phyloP scores from a whole-genome alignment of 352 stramenopile species.

The Lagenidium giganteum region DNA sequence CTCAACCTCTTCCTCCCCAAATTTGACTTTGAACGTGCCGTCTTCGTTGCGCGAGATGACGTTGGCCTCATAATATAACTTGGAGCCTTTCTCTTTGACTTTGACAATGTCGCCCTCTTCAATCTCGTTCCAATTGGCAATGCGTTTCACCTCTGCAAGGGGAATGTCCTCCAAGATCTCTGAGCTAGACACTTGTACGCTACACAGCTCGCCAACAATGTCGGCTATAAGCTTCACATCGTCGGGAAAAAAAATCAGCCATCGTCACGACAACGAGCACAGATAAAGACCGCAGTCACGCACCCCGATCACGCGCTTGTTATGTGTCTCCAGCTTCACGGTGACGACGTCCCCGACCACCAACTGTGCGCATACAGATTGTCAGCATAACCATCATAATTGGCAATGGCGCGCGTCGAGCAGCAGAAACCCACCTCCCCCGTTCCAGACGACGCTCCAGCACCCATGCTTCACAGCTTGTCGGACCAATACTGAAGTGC shows the following conservation, averaged over 20 bases:
- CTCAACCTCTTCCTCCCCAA: constrained; percentile 52
- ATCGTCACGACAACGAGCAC: not conserved
- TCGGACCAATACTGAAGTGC: too few relatives aligned
- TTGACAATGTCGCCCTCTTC: constrained; percentile 60
- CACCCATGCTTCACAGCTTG: constrained; percentile 39
- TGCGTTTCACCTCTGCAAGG: constrained; percentile 39
- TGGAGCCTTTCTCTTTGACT: constrained; percentile 51
- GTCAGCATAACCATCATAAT: too few relatives aligned
- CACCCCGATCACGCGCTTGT: constrained; percentile 53
- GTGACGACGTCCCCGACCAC: constrained; percentile 59
- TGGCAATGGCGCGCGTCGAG: too few relatives aligned
- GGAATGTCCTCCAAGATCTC: constrained; percentile 38
- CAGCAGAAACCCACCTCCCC: constrained; percentile 30
- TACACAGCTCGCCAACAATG: constrained; percentile 36
- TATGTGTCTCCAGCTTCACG: constrained; percentile 33
- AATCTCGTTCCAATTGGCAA: constrained; percentile 61
- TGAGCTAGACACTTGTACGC: constrained; percentile 44
- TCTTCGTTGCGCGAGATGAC: constrained; percentile 38
- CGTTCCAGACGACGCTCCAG: constrained; percentile 25
- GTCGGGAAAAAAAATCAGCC: not conserved
- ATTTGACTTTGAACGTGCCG: constrained; percentile 63
- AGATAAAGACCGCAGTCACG: not conserved
- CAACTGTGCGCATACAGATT: constrained; percentile 29
- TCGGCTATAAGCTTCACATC: constrained; percentile 35
- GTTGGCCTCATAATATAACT: constrained; percentile 59